Percentiles rank a stretch among this genome's conserved stretches.
Evolutionary conservation across 192 early-diverging fungal species (phyloP).

Genomic region (Podila epicladia): DNA sequence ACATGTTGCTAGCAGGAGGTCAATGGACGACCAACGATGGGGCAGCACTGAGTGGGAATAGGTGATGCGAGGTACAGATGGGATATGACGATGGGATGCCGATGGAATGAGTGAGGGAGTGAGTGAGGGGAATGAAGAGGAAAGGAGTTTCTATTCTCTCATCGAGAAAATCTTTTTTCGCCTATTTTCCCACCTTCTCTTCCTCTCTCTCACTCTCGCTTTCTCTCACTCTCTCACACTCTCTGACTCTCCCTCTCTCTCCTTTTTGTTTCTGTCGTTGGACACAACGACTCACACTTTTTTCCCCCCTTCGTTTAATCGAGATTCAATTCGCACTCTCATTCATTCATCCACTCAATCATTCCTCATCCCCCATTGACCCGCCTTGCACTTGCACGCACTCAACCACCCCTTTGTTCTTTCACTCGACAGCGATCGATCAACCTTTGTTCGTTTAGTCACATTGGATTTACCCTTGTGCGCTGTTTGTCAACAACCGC

Average conservation of each 20-base stretch:
- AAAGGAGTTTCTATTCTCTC: background rate
- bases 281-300: background rate
- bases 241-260: background rate
- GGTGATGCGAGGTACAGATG: no score
- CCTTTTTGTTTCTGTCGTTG: constrained; percentile 5
- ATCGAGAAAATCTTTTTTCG: background rate
- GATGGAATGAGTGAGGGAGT: no score
- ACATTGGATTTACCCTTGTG: no score
- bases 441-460: no score
- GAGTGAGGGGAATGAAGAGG: background rate
- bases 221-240: background rate
- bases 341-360: background rate
- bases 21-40: no score
- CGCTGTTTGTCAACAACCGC: no score
- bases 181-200: background rate
- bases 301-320: background rate
- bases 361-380: background rate
- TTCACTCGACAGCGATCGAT: background rate
- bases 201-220: background rate
- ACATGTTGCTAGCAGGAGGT: no score
- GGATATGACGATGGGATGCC: no score
- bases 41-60: no score
- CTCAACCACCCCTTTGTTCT: background rate
- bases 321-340: background rate
- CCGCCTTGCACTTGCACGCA: background rate